These are phyloP conservation scores for Tubosaeta sp. DNA, from an alignment of 768 basidiomycete genomes.

Conservation along the genomic window DNA sequence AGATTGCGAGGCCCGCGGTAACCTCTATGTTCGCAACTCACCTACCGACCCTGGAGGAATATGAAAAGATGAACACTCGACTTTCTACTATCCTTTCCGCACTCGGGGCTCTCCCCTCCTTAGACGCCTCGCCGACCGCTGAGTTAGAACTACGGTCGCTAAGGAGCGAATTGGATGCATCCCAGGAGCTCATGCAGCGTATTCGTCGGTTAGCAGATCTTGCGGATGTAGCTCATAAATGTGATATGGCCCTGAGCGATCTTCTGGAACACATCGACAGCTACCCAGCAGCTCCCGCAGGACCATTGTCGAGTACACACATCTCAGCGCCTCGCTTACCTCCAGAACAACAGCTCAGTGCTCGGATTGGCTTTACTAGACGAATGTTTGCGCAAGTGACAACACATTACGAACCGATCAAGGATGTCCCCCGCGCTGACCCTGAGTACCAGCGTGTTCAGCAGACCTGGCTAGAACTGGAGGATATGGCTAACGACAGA, in stretches of 20 bases:
- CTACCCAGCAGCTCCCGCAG: constrained; percentile 59
- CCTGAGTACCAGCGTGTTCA: constrained; percentile 61
- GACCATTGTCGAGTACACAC: constrained; percentile 50
- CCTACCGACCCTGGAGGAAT: constrained; percentile 51
- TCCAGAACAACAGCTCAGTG: constrained; percentile 64
- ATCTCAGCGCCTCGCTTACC: constrained; percentile 36
- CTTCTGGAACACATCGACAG: constrained; percentile 84
- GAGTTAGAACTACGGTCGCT: constrained; percentile 63
- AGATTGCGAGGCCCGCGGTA: constrained; percentile 41
- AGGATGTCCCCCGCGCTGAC: constrained; percentile 56
- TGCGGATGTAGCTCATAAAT: constrained; percentile 43
- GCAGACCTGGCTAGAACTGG: constrained; percentile 78
- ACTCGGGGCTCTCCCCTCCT: constrained; percentile 43
- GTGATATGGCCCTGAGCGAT: constrained; percentile 79
- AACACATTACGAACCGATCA: constrained; percentile 37
- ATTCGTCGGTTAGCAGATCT: constrained; percentile 56
- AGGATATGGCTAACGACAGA: constrained; percentile 75
- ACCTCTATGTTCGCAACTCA: constrained; percentile 32
- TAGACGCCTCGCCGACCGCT: constrained; percentile 36
- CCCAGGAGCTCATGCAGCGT: constrained; percentile 45
- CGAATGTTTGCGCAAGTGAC: constrained; percentile 46
- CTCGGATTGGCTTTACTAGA: constrained; percentile 62
- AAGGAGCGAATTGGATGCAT: constrained; percentile 51
- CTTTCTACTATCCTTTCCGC: constrained; percentile 46
- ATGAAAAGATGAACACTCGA: constrained; percentile 42